Evolutionary conservation across 176 grass and related monocot genomes (phyloP).

Genomic region (Elymus sibiricus): DNA sequence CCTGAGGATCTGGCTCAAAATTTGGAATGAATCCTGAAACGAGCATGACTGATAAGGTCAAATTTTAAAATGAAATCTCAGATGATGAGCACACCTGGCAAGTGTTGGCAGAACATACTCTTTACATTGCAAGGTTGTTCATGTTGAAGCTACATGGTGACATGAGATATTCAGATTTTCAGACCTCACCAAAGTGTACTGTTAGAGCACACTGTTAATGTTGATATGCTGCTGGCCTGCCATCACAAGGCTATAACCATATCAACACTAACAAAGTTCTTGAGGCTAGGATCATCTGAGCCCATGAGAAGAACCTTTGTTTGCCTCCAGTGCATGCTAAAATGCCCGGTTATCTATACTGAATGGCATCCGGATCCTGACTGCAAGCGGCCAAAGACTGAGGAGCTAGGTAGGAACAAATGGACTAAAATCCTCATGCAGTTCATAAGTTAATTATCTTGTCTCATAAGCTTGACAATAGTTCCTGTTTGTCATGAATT

Average conservation of each 20-base stretch:
- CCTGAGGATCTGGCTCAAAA: neutral
- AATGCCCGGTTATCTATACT: neutral
- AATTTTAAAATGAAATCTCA: neutral
- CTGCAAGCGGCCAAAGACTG: neutral
- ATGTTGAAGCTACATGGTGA: neutral
- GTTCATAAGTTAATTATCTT: neutral
- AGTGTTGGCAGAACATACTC: neutral
- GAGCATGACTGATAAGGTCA: neutral
- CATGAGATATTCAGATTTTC: neutral
- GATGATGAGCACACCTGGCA: neutral
- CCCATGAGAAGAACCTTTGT: neutral
- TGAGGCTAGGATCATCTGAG: neutral
- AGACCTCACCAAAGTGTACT: neutral
- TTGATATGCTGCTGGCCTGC: neutral
- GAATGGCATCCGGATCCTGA: neutral
- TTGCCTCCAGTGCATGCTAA: neutral
- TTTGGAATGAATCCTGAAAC: neutral
- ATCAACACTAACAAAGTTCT: neutral
- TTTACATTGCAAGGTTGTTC: neutral
- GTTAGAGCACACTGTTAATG: neutral
- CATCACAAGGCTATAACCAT: neutral
- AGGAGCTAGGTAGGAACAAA: conserved; percentile 15
- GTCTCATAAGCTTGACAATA: neutral
- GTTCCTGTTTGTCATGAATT: neutral
- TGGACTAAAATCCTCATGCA: neutral